Evolutionary conservation across 2,329 filamentous ascomycete species (phyloP).

Genomic region (Ophiostoma angusticollis): DNA sequence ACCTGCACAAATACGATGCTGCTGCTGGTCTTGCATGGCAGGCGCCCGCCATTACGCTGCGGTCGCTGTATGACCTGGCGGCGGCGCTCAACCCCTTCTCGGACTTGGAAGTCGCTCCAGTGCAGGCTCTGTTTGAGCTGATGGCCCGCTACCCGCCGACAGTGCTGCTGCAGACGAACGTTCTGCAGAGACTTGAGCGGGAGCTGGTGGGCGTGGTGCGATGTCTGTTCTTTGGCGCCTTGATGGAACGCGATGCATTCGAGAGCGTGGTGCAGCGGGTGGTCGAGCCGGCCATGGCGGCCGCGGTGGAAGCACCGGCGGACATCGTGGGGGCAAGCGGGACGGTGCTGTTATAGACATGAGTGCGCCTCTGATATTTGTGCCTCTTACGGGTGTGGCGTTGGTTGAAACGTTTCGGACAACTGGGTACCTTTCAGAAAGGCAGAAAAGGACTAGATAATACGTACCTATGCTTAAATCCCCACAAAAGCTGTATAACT

Average conservation of each 20-base stretch:
- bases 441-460: too few relatives aligned
- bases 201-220: slow-evolving; percentile 31
- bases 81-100: slow-evolving; percentile 28
- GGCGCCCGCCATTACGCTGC: slow-evolving; percentile 28
- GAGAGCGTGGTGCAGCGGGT: slow-evolving; percentile 32
- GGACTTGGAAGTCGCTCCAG: slow-evolving; percentile 33
- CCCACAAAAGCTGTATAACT: too few relatives aligned
- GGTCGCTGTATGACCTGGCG: slow-evolving; percentile 32
- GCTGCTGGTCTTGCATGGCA: slow-evolving; percentile 23
- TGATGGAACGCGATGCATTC: slow-evolving; percentile 32
- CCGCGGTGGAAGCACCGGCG: slow-evolving; percentile 1
- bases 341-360: too few relatives aligned
- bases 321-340: too few relatives aligned
- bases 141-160: slow-evolving; percentile 27
- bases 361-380: too few relatives aligned
- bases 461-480: too few relatives aligned
- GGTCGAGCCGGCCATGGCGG: slow-evolving; percentile 18
- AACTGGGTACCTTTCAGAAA: too few relatives aligned
- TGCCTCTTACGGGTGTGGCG: too few relatives aligned
- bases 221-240: slow-evolving; percentile 36
- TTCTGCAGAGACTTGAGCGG: slow-evolving; percentile 26
- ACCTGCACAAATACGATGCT: slow-evolving; percentile 4
- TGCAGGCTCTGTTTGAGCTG: slow-evolving; percentile 44
- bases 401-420: too few relatives aligned
- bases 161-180: slow-evolving; percentile 22